A percentile compares a stretch with the other conserved stretches of the same genome.
phyloP scores from a whole-genome alignment of 306 rosid species.

The Gynostemma pentaphyllum region DNA sequence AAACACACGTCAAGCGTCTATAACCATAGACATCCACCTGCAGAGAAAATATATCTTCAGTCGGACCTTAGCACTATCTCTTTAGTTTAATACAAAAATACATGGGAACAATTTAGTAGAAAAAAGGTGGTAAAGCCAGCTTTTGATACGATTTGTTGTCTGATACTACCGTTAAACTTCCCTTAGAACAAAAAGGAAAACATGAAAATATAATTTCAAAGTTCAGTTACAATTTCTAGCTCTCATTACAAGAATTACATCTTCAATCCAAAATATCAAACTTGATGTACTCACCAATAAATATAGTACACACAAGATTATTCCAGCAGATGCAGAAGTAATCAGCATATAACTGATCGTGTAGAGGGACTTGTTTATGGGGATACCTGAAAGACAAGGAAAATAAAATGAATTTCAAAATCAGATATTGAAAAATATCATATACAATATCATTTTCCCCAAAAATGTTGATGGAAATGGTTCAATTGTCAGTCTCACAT shows the following conservation, averaged over 20 bases:
- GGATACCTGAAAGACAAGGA: conserved; percentile 48
- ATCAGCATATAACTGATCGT: conserved; percentile 78
- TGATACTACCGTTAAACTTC: not conserved
- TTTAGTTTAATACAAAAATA: not conserved
- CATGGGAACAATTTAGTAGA: not conserved
- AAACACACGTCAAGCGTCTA: conserved; percentile 37
- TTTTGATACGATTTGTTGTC: not conserved
- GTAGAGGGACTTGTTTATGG: conserved; percentile 66
- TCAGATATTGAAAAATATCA: not conserved
- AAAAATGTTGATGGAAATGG: not conserved
- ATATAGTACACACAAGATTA: conserved; percentile 60
- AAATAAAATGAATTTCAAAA: not conserved
- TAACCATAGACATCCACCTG: conserved; percentile 65
- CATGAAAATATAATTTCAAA: not conserved
- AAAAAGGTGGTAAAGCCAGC: not conserved
- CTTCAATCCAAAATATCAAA: not conserved
- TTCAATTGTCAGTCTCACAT: not conserved
- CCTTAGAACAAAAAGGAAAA: not conserved
- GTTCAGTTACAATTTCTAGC: conserved; percentile 2
- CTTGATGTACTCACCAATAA: conserved; percentile 49
- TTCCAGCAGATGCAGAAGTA: conserved; percentile 66
- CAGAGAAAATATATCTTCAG: conserved; percentile 13
- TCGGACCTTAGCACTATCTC: not conserved
- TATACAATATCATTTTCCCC: not conserved
- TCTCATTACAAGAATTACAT: not conserved